phyloP scores from a whole-genome alignment of 495 filamentous ascomycete species.

The Hypoxylon fuscum region DNA sequence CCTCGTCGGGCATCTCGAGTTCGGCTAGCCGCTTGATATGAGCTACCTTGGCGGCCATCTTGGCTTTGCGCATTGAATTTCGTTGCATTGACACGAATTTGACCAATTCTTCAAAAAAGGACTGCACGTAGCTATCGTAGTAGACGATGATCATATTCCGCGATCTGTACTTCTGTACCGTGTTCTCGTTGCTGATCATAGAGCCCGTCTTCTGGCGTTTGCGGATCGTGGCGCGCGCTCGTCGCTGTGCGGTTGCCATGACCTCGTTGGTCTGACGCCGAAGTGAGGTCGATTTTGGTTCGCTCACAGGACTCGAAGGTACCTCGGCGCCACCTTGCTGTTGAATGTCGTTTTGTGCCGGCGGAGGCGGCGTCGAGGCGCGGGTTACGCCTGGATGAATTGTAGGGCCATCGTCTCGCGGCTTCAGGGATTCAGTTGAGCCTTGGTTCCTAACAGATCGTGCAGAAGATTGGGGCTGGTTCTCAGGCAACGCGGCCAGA shows the following conservation, averaged over 20 bases:
- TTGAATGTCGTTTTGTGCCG: constrained; percentile 16
- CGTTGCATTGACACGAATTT: constrained; percentile 80
- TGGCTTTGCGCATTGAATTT: constrained; percentile 84
- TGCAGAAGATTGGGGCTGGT: constrained; percentile 40
- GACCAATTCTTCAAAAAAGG: constrained; percentile 80
- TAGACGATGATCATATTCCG: constrained; percentile 85
- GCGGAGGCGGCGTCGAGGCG: constrained; percentile 29
- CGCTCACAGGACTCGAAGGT: constrained; percentile 39
- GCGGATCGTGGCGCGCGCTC: constrained; percentile 54
- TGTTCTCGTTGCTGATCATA: constrained; percentile 60
- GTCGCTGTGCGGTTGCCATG: constrained; percentile 54
- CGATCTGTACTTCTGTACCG: constrained; percentile 67
- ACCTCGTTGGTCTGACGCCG: constrained; percentile 54
- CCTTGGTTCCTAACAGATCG: constrained; percentile 65
- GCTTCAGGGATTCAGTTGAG: constrained; percentile 70
- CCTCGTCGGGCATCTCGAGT: constrained; percentile 57
- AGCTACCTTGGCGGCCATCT: constrained; percentile 70
- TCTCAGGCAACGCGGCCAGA: constrained; percentile 61
- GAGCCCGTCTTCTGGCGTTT: constrained; percentile 69
- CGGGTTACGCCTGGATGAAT: constrained; percentile 35
- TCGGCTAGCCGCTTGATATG: constrained; percentile 64
- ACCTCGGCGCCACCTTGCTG: constrained; percentile 43
- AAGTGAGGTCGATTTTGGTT: constrained; percentile 55
- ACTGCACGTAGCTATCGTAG: constrained; percentile 87
- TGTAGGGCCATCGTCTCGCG: constrained; percentile 57